A percentile compares a stretch with the other conserved stretches of the same genome.
Conservation (phyloP, 306 rosid species). For the Purshia tridentata region DNA sequence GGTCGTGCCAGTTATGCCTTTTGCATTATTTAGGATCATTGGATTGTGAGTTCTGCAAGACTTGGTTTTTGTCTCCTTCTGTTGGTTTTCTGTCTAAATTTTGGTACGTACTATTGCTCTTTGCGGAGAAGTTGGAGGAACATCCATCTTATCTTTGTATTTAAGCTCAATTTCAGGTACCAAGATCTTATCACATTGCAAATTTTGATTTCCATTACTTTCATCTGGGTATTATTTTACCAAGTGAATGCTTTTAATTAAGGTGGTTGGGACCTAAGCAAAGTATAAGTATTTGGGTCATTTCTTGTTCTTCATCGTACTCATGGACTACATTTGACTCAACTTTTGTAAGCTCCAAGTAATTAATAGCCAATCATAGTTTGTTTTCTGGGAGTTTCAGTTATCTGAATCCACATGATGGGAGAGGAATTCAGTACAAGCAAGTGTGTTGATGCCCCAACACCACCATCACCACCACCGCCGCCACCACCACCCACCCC, state of each 20-base stretch:
- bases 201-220: background rate
- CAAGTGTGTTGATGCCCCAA: conserved; percentile 22
- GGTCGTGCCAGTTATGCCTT: background rate
- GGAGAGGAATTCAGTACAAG: conserved; percentile 65
- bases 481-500: background rate
- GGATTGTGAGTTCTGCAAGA: conserved; percentile 13
- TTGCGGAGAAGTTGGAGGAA: conserved; percentile 15
- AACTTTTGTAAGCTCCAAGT: background rate
- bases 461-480: conserved; percentile 1
- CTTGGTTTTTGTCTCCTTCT: background rate
- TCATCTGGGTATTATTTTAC: background rate
- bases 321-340: background rate
- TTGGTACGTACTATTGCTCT: conserved; percentile 6
- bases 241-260: conserved; percentile 8
- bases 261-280: conserved; percentile 17
- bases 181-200: conserved; percentile 5
- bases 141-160: conserved; percentile 14
- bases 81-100: conserved; percentile 28
- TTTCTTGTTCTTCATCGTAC: background rate
- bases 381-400: background rate
- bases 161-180: conserved; percentile 42
- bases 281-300: background rate
- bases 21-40: conserved; percentile 9
- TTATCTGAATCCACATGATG: conserved; percentile 44
- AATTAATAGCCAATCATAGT: background rate